phyloP scores from a whole-genome alignment of 1,284 basidiomycete species.

The Waitea zeae region DNA sequence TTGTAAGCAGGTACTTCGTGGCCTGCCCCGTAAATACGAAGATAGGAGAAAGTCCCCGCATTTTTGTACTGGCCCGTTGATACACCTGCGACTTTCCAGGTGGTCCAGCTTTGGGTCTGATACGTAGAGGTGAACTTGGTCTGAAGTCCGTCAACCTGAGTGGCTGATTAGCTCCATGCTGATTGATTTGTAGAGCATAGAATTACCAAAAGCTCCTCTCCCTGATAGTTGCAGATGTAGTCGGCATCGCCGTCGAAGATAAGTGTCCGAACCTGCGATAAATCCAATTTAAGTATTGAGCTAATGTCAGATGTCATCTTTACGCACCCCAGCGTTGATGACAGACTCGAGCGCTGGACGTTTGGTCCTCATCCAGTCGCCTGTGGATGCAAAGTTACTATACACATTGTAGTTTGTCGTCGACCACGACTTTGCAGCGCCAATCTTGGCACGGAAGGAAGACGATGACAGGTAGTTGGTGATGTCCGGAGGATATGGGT shows the following conservation, averaged over 20 bases:
- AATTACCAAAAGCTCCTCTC: conserved; percentile 42
- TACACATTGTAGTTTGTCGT: conserved; percentile 28
- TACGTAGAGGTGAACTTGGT: conserved; percentile 21
- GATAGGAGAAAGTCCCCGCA: conserved; percentile 40
- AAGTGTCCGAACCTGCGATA: conserved; percentile 4
- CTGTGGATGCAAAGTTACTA: conserved; percentile 34
- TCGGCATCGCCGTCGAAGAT: conserved; percentile 17
- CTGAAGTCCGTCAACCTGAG: conserved; percentile 23
- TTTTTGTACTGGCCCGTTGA: conserved; percentile 37
- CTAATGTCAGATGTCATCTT: conserved; percentile 35
- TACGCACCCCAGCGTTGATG: conserved; percentile 39
- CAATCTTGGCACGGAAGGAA: conserved; percentile 4
- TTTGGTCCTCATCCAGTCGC: conserved; percentile 49
- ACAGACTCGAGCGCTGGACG: conserved; percentile 35
- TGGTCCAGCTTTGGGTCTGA: conserved; percentile 21
- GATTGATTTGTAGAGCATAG: neutral
- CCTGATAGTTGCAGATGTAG: conserved; percentile 40
- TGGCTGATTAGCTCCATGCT: neutral
- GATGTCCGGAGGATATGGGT: conserved; percentile 36
- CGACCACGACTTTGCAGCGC: conserved; percentile 17
- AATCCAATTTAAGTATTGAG: conserved; percentile 20
- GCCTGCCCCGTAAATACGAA: conserved; percentile 34
- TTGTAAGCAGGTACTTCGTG: conserved; percentile 33
- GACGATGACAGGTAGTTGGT: conserved; percentile 19
- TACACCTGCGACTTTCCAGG: conserved; percentile 32